Conservation (phyloP, 257 asterid genomes). For the Ballota nigra region DNA sequence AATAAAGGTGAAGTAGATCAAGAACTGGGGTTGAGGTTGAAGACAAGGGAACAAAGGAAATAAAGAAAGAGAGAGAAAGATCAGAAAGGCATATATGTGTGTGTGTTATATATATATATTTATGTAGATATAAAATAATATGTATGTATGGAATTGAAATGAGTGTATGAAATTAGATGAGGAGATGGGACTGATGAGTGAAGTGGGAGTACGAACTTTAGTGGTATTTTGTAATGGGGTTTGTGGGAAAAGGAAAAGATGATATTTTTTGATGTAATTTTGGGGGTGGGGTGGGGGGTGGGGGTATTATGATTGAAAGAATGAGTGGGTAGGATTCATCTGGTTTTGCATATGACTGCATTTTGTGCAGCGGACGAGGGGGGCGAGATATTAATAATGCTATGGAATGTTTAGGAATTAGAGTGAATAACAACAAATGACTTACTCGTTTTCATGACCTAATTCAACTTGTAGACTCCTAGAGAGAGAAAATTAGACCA, state of each 20-base stretch:
- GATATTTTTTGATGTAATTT: constrained; percentile 3
- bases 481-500: not conserved
- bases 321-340: constrained; percentile 60
- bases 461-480: not conserved
- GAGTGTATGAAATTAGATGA: constrained; percentile 28
- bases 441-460: constrained; percentile 10
- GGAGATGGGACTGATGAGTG: constrained; percentile 42
- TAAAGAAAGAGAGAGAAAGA: constrained; percentile 26
- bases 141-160: constrained; percentile 25
- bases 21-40: constrained; percentile 29
- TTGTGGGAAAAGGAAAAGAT: constrained; percentile 13
- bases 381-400: constrained; percentile 50
- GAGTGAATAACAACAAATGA: not conserved
- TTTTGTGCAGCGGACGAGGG: constrained; percentile 59
- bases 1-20: not conserved
- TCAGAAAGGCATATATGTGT: not conserved
- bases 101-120: not conserved
- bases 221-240: constrained; percentile 37
- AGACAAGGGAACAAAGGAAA: constrained; percentile 23
- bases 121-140: constrained; percentile 11
- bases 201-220: constrained; percentile 44
- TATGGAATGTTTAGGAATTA: constrained; percentile 45
- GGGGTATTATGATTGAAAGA: constrained; percentile 33
- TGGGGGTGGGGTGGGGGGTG: too few relatives aligned
- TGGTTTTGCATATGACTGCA: constrained; percentile 19